Evolutionary conservation across 2,329 filamentous ascomycete genomes (phyloP).

Genomic region (Penicillium glabrum): DNA sequence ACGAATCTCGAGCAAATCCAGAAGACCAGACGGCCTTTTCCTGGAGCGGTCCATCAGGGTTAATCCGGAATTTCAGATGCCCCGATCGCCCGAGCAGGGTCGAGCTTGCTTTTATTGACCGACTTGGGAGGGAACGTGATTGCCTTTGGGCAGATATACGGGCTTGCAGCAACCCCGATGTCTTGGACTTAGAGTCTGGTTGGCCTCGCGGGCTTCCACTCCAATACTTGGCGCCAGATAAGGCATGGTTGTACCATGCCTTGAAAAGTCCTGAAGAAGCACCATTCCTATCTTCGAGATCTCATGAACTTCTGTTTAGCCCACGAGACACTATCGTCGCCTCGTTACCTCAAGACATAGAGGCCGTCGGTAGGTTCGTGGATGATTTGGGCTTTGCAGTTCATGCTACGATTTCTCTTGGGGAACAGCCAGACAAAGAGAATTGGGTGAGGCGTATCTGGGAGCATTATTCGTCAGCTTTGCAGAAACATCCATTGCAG

Average conservation of each 20-base stretch:
- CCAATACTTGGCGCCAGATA: neutral
- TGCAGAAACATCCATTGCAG: neutral
- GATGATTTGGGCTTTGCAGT: neutral
- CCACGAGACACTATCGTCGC: neutral
- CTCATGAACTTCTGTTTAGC: neutral
- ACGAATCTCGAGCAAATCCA: neutral
- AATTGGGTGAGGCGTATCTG: neutral
- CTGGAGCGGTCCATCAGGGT: neutral
- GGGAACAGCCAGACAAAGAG: neutral
- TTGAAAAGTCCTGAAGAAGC: neutral
- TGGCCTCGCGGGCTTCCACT: conserved; percentile 1
- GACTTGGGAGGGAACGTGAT: neutral
- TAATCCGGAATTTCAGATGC: neutral
- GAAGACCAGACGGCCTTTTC: neutral
- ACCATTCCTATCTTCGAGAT: neutral
- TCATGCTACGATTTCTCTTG: neutral
- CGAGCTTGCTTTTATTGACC: neutral
- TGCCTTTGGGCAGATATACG: neutral
- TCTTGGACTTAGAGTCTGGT: neutral
- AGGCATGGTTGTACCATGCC: neutral
- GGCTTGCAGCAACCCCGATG: neutral
- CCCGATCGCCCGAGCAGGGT: neutral
- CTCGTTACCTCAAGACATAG: neutral
- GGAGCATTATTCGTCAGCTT: neutral
- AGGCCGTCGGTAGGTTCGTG: neutral